phyloP scores from a whole-genome alignment of 1,284 basidiomycete genomes.

The Somion occarium region DNA sequence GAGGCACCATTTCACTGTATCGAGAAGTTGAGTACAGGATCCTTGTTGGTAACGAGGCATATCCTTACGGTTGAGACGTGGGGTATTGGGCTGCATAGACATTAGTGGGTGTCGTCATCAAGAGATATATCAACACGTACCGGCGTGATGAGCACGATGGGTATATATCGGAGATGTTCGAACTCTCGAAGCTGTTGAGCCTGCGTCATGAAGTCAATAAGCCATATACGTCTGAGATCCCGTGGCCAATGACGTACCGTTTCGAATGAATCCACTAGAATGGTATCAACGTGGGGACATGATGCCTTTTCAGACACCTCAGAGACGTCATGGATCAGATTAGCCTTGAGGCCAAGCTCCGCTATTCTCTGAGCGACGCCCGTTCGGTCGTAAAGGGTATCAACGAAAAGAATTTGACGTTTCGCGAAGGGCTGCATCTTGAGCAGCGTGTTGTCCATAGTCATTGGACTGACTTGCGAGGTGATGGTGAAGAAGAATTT shows the following conservation, averaged over 20 bases:
- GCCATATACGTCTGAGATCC: constrained; percentile 4
- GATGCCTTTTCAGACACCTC: constrained; percentile 80
- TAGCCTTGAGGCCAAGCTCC: constrained; percentile 80
- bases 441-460: constrained; percentile 65
- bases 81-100: constrained; percentile 40
- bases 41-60: constrained; percentile 11
- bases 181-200: constrained; percentile 87
- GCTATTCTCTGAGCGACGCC: constrained; percentile 77
- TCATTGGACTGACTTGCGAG: constrained; percentile 74
- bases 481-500: constrained; percentile 98
- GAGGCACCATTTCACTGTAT: constrained; percentile 81
- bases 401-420: constrained; percentile 84
- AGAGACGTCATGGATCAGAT: constrained; percentile 72
- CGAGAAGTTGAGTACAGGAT: not conserved
- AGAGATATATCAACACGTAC: constrained; percentile 25
- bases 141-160: constrained; percentile 91
- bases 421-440: constrained; percentile 80
- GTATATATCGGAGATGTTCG: constrained; percentile 95
- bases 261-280: constrained; percentile 86
- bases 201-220: constrained; percentile 32
- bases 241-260: constrained; percentile 53
- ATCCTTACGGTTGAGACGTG: constrained; percentile 67
- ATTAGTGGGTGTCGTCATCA: not conserved
- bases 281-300: constrained; percentile 91
- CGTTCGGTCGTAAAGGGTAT: constrained; percentile 77